Evolutionary conservation across 1,139 yeast species (phyloP).

Genomic region (Pichia sp.): DNA sequence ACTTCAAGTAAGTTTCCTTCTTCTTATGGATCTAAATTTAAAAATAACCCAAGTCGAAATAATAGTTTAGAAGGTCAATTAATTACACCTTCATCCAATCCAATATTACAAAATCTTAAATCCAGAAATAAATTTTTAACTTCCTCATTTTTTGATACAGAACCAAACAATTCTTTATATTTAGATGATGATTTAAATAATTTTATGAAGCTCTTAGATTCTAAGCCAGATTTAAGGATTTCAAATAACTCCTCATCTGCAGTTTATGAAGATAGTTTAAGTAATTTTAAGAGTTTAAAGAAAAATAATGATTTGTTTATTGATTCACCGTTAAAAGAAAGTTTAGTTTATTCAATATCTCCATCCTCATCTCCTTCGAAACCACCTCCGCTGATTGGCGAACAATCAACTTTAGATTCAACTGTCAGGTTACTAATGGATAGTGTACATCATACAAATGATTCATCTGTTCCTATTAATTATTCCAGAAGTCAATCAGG

Average conservation of each 20-base stretch:
- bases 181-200: conserved; percentile 69
- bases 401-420: conserved; percentile 6
- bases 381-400: conserved; percentile 12
- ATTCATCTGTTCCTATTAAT: background rate
- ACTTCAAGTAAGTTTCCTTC: conserved; percentile 45
- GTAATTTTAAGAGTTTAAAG: conserved; percentile 26
- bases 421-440: conserved; percentile 7
- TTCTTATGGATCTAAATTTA: conserved; percentile 46
- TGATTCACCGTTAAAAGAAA: conserved; percentile 8
- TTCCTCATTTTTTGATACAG: conserved; percentile 22
- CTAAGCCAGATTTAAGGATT: conserved; percentile 45
- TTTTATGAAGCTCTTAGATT: conserved; percentile 77
- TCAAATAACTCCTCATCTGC: conserved; percentile 24
- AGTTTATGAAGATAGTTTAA: conserved; percentile 24
- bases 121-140: conserved; percentile 19
- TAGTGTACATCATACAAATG: background rate
- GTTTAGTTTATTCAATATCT: conserved; percentile 7
- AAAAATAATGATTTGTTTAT: conserved; percentile 25
- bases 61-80: conserved; percentile 27
- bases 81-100: conserved; percentile 17
- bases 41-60: conserved; percentile 22
- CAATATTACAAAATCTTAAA: conserved; percentile 22
- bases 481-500: background rate
- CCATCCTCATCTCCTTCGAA: conserved; percentile 12
- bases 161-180: conserved; percentile 28